Evolutionary conservation across 1,284 basidiomycete species (phyloP).

Genomic region (Ganoderma meredithae): DNA sequence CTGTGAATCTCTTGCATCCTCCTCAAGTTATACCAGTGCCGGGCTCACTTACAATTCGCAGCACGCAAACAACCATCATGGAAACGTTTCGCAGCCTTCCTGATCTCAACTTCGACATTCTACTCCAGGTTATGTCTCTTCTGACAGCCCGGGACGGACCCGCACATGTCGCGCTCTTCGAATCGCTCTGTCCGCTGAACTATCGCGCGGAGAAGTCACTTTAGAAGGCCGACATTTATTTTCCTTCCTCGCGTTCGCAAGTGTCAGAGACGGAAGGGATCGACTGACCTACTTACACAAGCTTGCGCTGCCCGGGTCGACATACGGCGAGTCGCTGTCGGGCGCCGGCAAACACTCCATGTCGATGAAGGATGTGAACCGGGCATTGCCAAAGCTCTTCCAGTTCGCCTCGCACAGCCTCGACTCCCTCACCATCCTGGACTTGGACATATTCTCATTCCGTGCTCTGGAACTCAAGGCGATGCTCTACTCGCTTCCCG

Average conservation of each 20-base stretch:
- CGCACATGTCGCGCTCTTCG: conserved; percentile 1
- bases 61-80: not conserved
- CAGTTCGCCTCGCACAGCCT: not conserved
- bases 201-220: not conserved
- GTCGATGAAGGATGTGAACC: not conserved
- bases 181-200: not conserved
- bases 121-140: not conserved
- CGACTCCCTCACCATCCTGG: not conserved
- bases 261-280: not conserved
- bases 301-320: not conserved
- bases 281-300: not conserved
- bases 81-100: not conserved
- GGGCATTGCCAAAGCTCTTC: not conserved
- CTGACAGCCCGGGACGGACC: not conserved
- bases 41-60: not conserved
- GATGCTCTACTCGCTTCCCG: not conserved
- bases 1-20: not conserved
- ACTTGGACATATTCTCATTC: not conserved
- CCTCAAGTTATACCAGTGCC: not conserved
- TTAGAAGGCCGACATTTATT: not conserved
- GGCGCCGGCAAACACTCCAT: not conserved
- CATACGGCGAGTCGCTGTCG: not conserved
- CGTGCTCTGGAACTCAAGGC: not conserved
- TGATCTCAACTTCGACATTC: not conserved
- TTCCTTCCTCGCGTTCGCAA: not conserved